Base-by-base conservation (phyloP, 192 early-diverging fungal genomes). In the Backusella mclennaniae region DNA sequence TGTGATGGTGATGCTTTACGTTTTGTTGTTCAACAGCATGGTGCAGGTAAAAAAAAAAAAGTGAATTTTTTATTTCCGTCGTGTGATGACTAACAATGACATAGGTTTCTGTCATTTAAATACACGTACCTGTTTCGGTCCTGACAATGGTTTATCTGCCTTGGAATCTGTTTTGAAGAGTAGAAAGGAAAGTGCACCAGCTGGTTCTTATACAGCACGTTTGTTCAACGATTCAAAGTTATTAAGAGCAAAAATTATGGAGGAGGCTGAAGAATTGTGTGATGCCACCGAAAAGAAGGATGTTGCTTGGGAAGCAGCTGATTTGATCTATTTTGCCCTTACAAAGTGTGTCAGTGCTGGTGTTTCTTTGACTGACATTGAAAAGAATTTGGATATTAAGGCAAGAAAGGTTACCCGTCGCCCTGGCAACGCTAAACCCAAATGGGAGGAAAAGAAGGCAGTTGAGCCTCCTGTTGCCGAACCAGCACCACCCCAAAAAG, bases 301-400 rank as follows among this genome's bases (percentile, higher is more conserved):
- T 7, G 91, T 98, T 82, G 95, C 96, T 3, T 97, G 93, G 88
- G 97, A 99, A 84, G 92, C 96, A 8, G 97, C 98, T 17, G 98
- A 99, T 81, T 79, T 98, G 71, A 88, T 99, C 72, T 99, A 98
- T 86, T 99, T 99, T 87, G 91, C 95, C 6, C 83, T 99, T 75
- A 90, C 89, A 70, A 96, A 95, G 77, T 96, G 95, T 82, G 89
- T 93, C 0, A 88, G 91, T 56, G 85, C 88, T 38, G 96, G 94
- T 39, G 96, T 98, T 2, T 82, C 84, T 9, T 84, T 99, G 49
- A 76, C 89, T 1, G 98, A 99, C 79, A 84, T 99, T 15, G 97
- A 98, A 81, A 86, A 84, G 76, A 92, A 95, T 41, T 84, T 99
- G 73, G 93, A 99, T 78, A 84, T 77, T 76, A 89, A 94, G 63